Evolutionary conservation across 1,139 yeast genomes (phyloP).

Genomic region (Ashbya aceris): DNA sequence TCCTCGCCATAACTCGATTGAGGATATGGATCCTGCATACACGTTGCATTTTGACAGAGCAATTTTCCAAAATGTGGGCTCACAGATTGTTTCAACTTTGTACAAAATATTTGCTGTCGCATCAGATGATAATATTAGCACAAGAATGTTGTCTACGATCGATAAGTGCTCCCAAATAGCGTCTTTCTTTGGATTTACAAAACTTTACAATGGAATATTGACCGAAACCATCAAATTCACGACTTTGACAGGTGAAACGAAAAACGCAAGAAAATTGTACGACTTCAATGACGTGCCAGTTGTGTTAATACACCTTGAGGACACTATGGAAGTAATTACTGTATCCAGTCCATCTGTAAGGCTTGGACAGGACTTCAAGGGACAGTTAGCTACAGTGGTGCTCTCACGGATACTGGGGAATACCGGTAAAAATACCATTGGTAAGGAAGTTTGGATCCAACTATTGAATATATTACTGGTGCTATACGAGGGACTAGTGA

Average conservation of each 20-base stretch:
- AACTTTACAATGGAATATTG: slow-evolving; percentile 56
- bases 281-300: slow-evolving; percentile 27
- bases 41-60: slow-evolving; percentile 52
- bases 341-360: slow-evolving; percentile 76
- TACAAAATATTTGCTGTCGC: slow-evolving; percentile 78
- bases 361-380: slow-evolving; percentile 85
- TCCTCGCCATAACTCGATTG: slow-evolving; percentile 16
- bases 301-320: slow-evolving; percentile 39
- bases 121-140: slow-evolving; percentile 79
- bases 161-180: slow-evolving; percentile 81
- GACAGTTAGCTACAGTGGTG: slow-evolving; percentile 81
- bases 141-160: slow-evolving; percentile 76
- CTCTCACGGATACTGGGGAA: slow-evolving; percentile 68
- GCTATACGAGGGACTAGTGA: slow-evolving; percentile 63
- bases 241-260: slow-evolving; percentile 30
- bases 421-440: slow-evolving; percentile 23
- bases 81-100: slow-evolving; percentile 56
- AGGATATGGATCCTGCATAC: slow-evolving; percentile 25
- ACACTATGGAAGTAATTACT: slow-evolving; percentile 45
- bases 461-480: slow-evolving; percentile 53
- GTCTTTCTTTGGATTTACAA: slow-evolving; percentile 46
- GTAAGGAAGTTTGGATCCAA: slow-evolving; percentile 47
- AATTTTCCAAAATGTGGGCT: slow-evolving; percentile 55
- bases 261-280: slow-evolving; percentile 1
- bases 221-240: slow-evolving; percentile 57